Percentiles rank a stretch among this genome's conserved stretches.
phyloP scores from a whole-genome alignment of 1,284 basidiomycete genomes.

The Trichosporon sp. region DNA sequence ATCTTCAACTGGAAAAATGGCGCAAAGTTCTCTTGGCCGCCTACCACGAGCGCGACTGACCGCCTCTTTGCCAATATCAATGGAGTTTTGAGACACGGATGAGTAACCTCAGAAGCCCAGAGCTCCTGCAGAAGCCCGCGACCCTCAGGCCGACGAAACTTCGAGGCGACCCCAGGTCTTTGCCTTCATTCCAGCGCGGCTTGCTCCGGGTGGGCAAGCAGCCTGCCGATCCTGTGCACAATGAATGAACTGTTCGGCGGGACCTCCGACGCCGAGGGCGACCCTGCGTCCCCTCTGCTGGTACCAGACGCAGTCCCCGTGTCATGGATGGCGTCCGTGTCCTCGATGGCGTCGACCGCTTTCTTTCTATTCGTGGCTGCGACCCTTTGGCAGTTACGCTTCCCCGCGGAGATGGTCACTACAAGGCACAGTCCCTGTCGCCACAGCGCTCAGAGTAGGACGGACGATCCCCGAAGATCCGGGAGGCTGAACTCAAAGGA shows the following conservation, averaged over 20 bases:
- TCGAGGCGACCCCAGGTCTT: too few species aligned
- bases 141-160: too few species aligned
- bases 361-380: background rate
- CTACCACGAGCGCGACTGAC: background rate
- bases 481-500: background rate
- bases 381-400: background rate
- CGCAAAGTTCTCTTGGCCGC: background rate
- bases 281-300: background rate
- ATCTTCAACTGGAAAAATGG: background rate
- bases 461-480: background rate
- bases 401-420: background rate
- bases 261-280: too few species aligned
- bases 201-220: background rate
- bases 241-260: background rate
- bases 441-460: background rate
- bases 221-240: background rate
- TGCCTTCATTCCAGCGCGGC: background rate
- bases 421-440: background rate
- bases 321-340: background rate
- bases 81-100: background rate
- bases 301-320: background rate
- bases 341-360: background rate
- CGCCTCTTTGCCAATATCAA: background rate
- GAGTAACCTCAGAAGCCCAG: background rate
- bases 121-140: too few species aligned